These are phyloP conservation scores for Ceratorhiza oryzae-sativae DNA, from an alignment of 1,284 basidiomycete genomes.

Conservation along the genomic window DNA sequence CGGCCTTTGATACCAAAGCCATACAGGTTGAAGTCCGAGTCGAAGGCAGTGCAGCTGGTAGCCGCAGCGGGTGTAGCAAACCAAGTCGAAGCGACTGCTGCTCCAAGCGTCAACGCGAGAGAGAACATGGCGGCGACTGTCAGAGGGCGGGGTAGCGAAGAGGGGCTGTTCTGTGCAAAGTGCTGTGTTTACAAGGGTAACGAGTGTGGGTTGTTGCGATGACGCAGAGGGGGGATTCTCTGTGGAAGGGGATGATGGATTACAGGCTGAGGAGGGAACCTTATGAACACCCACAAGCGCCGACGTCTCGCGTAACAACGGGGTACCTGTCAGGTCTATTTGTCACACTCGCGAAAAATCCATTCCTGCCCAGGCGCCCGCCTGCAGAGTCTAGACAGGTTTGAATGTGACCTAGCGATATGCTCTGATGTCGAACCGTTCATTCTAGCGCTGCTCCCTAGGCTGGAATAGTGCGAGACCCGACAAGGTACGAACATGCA, in stretches of 20 bases:
- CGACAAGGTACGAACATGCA: too few relatives aligned
- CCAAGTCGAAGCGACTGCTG: constrained; percentile 15
- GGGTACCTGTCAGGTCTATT: neutral
- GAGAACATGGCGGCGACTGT: constrained; percentile 18
- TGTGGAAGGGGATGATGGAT: neutral
- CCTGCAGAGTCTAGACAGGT: neutral
- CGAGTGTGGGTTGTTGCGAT: constrained; percentile 35
- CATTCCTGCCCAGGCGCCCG: neutral
- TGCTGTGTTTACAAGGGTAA: constrained; percentile 11
- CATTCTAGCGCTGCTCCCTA: neutral
- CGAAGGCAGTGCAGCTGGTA: constrained; percentile 71
- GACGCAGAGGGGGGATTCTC: constrained; percentile 1
- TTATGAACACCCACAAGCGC: constrained; percentile 30
- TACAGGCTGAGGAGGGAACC: neutral
- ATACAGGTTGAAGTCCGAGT: constrained; percentile 71
- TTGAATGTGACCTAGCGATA: neutral
- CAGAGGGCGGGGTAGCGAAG: neutral
- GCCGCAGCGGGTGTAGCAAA: constrained; percentile 46
- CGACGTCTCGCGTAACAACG: constrained; percentile 17
- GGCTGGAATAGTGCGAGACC: too few relatives aligned
- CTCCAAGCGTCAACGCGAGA: constrained; percentile 23
- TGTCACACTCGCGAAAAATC: neutral
- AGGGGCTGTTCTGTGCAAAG: neutral
- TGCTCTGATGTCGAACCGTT: neutral
- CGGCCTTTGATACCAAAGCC: constrained; percentile 76